Evolutionary conservation across 164 flowering plant species (phyloP).

Genomic region (Cinnamomum micranthum): DNA sequence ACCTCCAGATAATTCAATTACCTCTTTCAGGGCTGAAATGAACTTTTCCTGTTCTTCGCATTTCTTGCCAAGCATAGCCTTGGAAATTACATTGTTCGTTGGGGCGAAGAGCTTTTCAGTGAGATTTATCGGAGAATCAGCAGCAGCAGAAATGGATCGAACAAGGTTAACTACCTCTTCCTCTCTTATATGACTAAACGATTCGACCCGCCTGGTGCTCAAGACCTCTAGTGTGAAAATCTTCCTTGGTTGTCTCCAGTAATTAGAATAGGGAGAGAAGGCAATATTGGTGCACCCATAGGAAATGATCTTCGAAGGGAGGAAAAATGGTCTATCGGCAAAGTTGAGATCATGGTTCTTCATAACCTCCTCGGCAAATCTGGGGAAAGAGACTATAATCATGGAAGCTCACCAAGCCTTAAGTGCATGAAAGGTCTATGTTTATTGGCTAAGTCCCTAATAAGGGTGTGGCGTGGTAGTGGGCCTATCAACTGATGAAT

Average conservation of each 20-base stretch:
- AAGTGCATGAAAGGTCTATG: too few species aligned
- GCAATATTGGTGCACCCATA: slow-evolving; percentile 4
- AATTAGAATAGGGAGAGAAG: slow-evolving; percentile 30
- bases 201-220: slow-evolving; percentile 27
- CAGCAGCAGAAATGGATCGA: slow-evolving; percentile 8
- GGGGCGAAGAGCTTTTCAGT: slow-evolving; percentile 6
- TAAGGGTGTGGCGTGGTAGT: too few species aligned
- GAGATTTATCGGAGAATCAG: slow-evolving; percentile 16
- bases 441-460: too few species aligned
- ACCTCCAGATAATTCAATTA: slow-evolving; percentile 13
- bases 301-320: slow-evolving; percentile 1
- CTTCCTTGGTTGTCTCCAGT: slow-evolving; percentile 26
- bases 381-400: too few species aligned
- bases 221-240: slow-evolving; percentile 32
- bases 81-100: slow-evolving; percentile 1
- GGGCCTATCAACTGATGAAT: too few species aligned
- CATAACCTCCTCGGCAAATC: too few species aligned
- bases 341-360: slow-evolving; percentile 13
- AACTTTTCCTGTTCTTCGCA: slow-evolving; percentile 25
- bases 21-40: slow-evolving; percentile 12
- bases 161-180: slow-evolving; percentile 24
- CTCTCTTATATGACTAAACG: slow-evolving; percentile 31
- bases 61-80: slow-evolving; percentile 21
- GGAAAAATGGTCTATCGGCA: slow-evolving; percentile 9
- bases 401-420: too few species aligned